Percentiles rank a stretch among this genome's conserved stretches.
Evolutionary conservation across 2,329 filamentous ascomycete species (phyloP).

Genomic region (Claviceps humidiphila): DNA sequence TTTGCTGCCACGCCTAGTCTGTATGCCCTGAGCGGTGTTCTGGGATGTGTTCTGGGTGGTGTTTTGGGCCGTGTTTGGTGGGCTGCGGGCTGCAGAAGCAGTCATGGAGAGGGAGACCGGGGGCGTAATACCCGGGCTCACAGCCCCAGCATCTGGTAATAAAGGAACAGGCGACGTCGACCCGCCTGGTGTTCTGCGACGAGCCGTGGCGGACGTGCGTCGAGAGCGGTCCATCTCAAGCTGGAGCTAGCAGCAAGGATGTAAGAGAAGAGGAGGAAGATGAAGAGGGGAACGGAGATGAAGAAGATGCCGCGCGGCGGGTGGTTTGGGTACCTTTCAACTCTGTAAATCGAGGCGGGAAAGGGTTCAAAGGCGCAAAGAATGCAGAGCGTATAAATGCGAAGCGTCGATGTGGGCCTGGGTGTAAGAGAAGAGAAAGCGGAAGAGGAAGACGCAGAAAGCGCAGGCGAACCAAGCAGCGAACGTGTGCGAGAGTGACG

Average conservation of each 20-base stretch:
- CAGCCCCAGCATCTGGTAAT: constrained; percentile 16
- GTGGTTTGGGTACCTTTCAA: background rate
- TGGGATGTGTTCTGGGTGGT: background rate
- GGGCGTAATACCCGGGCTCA: constrained; percentile 5
- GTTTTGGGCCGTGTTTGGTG: constrained; percentile 17
- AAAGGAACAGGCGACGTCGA: constrained; percentile 19
- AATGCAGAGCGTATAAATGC: no score
- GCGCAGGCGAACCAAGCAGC: no score
- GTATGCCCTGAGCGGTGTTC: background rate
- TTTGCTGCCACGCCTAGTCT: constrained; percentile 20
- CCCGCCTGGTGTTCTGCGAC: constrained; percentile 18
- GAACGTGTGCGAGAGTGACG: no score
- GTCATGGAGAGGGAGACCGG: constrained; percentile 5
- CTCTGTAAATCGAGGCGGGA: background rate
- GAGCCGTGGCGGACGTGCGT: constrained; percentile 18
- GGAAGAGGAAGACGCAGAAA: no score
- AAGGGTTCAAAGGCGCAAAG: background rate
- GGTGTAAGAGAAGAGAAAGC: no score
- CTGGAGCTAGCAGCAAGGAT: constrained; percentile 13
- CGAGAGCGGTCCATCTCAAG: constrained; percentile 25
- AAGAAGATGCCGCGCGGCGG: background rate
- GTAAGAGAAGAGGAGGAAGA: background rate
- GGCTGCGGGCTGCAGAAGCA: constrained; percentile 15
- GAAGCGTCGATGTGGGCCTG: no score
- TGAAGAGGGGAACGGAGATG: constrained; percentile 1